Conservation (phyloP, 2,329 filamentous ascomycete genomes). For the Parascedosporium putredinis region DNA sequence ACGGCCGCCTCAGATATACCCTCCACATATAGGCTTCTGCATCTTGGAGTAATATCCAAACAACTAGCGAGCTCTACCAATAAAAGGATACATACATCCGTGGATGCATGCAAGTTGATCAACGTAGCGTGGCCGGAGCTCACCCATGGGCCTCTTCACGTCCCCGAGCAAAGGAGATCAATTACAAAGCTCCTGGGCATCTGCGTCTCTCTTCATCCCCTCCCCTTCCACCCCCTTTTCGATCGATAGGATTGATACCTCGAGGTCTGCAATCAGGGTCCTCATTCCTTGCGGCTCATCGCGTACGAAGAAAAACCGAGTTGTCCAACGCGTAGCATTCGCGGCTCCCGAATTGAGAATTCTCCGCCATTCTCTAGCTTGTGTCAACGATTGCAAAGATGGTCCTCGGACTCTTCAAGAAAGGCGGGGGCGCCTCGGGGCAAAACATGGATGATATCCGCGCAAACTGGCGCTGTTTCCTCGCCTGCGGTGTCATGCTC, state of each 20-base stretch:
- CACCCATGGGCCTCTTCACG: no score
- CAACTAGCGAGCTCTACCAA: not conserved
- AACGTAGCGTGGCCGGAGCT: no score
- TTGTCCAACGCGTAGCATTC: no score
- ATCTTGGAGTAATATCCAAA: not conserved
- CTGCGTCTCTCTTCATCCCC: not conserved
- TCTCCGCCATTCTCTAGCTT: no score
- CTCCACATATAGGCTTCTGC: not conserved
- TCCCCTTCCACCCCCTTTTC: no score
- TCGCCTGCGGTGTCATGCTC: conserved; percentile 29
- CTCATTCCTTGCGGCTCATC: not conserved
- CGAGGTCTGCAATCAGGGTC: not conserved
- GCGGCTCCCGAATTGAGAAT: no score
- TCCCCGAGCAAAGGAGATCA: no score
- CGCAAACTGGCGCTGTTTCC: conserved; percentile 34
- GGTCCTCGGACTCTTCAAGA: not conserved
- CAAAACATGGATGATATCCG: conserved; percentile 18
- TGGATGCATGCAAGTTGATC: no score
- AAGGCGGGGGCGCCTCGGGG: not conserved
- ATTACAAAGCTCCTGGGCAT: not conserved
- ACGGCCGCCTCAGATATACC: not conserved
- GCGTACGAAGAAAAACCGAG: not conserved
- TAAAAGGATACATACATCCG: not conserved
- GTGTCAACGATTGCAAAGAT: no score
- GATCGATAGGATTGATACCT: not conserved